Conservation (phyloP, 169 alveolate genomes). For the Plasmodium chabaudi region DNA sequence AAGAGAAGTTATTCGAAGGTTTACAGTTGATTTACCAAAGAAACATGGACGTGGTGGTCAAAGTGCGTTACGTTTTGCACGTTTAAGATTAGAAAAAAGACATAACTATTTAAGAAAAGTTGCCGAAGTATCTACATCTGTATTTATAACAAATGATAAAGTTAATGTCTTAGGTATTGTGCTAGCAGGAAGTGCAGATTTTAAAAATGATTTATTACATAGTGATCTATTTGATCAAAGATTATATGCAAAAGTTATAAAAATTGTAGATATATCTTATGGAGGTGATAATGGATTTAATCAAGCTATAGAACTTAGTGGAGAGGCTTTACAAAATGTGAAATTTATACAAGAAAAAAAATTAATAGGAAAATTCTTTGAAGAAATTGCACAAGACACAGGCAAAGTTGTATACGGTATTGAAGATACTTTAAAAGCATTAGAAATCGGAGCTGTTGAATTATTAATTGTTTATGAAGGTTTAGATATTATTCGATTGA, state of each 20-base stretch:
- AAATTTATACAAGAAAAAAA: slow-evolving; percentile 93
- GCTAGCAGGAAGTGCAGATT: slow-evolving; percentile 99
- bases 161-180: slow-evolving; percentile 93
- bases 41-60: slow-evolving; percentile 99
- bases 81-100: slow-evolving; percentile 98
- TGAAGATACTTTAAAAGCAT: slow-evolving; percentile 94
- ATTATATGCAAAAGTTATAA: slow-evolving; percentile 93
- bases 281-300: slow-evolving; percentile 99
- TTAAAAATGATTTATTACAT: slow-evolving; percentile 95
- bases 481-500: slow-evolving; percentile 89
- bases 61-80: slow-evolving; percentile 99
- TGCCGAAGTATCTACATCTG: slow-evolving; percentile 97
- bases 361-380: slow-evolving; percentile 94
- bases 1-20: slow-evolving; percentile 92
- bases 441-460: slow-evolving; percentile 97
- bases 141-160: slow-evolving; percentile 97
- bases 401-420: slow-evolving; percentile 98
- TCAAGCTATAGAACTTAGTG: slow-evolving; percentile 97
- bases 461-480: slow-evolving; percentile 95
- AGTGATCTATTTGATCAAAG: slow-evolving; percentile 96
- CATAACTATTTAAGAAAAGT: slow-evolving; percentile 98
- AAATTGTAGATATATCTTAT: slow-evolving; percentile 97
- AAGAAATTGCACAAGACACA: slow-evolving; percentile 98
- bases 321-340: slow-evolving; percentile 94
- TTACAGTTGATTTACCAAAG: slow-evolving; percentile 98